A percentile compares a stretch with the other conserved stretches of the same genome.
Evolutionary conservation across 257 asterid genomes (phyloP).

Genomic region (Nicotiana obtusifolia): DNA sequence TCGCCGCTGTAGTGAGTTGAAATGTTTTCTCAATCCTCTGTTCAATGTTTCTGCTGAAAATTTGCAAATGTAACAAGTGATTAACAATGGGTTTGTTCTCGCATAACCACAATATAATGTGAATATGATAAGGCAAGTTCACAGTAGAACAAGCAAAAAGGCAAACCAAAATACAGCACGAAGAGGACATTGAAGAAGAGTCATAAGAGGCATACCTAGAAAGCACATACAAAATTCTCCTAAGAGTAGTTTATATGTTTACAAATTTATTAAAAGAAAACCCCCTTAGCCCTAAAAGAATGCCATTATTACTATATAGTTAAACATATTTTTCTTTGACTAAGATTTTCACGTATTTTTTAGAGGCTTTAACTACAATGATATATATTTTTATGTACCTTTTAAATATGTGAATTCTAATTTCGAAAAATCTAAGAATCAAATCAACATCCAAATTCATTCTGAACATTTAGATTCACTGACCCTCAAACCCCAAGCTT

Average conservation of each 20-base stretch:
- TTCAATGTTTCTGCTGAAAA: constrained; percentile 61
- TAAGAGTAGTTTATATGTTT: neutral
- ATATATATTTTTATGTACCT: too few species aligned
- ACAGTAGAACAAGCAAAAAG: neutral
- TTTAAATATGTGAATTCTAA: too few species aligned
- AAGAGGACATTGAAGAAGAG: neutral
- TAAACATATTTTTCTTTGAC: too few species aligned
- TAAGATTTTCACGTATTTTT: too few species aligned
- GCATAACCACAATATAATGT: neutral
- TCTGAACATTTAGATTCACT: neutral
- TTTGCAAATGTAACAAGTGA: neutral
- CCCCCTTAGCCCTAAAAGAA: neutral
- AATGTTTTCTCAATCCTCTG: constrained; percentile 76
- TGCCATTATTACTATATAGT: neutral
- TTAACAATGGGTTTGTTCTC: neutral
- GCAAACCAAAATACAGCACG: neutral
- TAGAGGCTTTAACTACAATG: too few species aligned
- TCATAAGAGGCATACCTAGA: neutral
- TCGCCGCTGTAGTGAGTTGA: constrained; percentile 70
- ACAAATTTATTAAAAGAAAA: neutral
- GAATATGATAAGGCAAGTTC: neutral
- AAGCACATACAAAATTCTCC: neutral
- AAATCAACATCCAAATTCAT: neutral
- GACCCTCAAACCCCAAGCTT: too few species aligned
- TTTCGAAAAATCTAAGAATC: neutral